Percentiles rank a stretch among this genome's conserved stretches.
Evolutionary conservation across 139 green algal genomes (phyloP).

Genomic region (Monoraphidium neglectum): DNA sequence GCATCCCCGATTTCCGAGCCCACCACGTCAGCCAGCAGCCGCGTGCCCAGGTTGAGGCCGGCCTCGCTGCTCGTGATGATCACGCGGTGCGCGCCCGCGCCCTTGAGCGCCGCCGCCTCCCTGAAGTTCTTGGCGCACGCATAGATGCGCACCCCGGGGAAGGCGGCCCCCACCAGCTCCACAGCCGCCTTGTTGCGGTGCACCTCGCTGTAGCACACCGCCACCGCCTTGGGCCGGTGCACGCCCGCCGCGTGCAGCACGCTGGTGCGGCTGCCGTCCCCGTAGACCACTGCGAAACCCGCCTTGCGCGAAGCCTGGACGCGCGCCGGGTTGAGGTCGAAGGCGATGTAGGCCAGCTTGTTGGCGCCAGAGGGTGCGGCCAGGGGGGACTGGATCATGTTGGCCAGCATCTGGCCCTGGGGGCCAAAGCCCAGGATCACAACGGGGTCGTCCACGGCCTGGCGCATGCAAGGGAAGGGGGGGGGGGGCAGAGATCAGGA

Average conservation of each 20-base stretch:
- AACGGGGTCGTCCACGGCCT: slow-evolving; percentile 51
- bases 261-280: slow-evolving; percentile 66
- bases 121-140: slow-evolving; percentile 74
- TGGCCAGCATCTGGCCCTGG: slow-evolving; percentile 67
- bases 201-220: slow-evolving; percentile 69
- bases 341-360: slow-evolving; percentile 75
- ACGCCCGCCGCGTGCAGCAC: slow-evolving; percentile 86
- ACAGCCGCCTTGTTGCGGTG: slow-evolving; percentile 51
- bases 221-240: slow-evolving; percentile 62
- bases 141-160: slow-evolving; percentile 79
- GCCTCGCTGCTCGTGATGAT: slow-evolving; percentile 66
- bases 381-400: slow-evolving; percentile 82
- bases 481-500: background rate
- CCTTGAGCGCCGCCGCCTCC: slow-evolving; percentile 78
- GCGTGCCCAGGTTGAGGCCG: slow-evolving; percentile 63
- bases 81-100: slow-evolving; percentile 67
- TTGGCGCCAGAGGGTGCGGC: background rate
- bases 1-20: background rate
- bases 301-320: slow-evolving; percentile 57
- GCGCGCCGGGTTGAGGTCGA: slow-evolving; percentile 75
- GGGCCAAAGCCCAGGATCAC: slow-evolving; percentile 80
- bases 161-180: slow-evolving; percentile 55
- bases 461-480: too few relatives aligned
- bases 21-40: slow-evolving; percentile 55
- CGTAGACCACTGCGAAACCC: slow-evolving; percentile 63